Base-by-base conservation (phyloP, 2,329 filamentous ascomycete species). In the Pseudogymnoascus sp. region DNA sequence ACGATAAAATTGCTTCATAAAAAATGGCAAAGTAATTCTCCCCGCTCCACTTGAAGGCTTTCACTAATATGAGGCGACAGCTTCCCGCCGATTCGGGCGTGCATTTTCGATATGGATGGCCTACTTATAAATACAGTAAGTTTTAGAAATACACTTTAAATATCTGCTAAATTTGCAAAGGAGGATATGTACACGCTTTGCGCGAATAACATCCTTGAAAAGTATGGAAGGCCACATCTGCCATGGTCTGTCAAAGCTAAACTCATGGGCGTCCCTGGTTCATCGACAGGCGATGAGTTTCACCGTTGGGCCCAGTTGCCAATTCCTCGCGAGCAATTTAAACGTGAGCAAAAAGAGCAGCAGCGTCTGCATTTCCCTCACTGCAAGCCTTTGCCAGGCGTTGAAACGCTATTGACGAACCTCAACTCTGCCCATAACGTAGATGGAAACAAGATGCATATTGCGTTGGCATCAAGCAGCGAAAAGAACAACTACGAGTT, bases 91-190 rank as follows among this genome's bases (percentile, higher is more conserved):
- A 82, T 97, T 63, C 85, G 92, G 69, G 95, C 93, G 69, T 97
- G 93, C 76, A 87, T 99, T 67, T 97, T 99, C 75, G 95, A 99
- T 80, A 97, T 97, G 93, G 95, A 99, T 76, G 95, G 95, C 64
- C 88, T 99, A 31, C 85, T 99, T 16, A 89, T 99, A 73, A 88
- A 97, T 76, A 92, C 90, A 33, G 95, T 52, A 31, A 52, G 45
- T 52, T 31, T 52, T 16, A 7, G 5, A 31, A 52, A 31, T 52
- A 16, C 7, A 52, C 11, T 31, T 11, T 18, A 11, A 52, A 52
- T 31, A 52, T 31, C 8, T 52, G 8, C 45, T 52, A 16, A 52
- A 52, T 4, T 28, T 1, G 4, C 14, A 31, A 52, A 97, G 79
- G 95, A 97, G 72, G 68, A 97, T 70, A 49, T 85, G 61, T 97